Evolutionary conservation across 768 basidiomycete genomes (phyloP), one percentile per base, ranked within the genome.

Genomic region (Phallus indusiatus): DNA sequence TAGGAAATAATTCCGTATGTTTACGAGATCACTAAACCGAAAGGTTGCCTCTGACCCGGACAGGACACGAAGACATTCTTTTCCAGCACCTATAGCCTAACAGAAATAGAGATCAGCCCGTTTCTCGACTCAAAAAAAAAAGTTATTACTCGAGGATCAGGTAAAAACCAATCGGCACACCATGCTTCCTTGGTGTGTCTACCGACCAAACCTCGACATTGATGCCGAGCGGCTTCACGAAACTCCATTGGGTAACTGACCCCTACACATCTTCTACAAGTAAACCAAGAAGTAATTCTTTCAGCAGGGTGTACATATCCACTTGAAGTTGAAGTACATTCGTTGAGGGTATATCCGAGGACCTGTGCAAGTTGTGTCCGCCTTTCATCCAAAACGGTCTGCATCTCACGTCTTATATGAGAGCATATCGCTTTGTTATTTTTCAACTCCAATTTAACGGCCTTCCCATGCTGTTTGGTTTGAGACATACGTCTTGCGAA

Each of bases 261-360:
- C 9, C 67, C 71, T 12, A 73, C 63, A 64, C 88, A 90, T 42
- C 64, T 63, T 56, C 68, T 75, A 66, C 87, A 90, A 24, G 70
- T 67, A 69, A 85, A 88, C 21, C 81, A 70, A 0, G 84, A 82
- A 5, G 79, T 81, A 14, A 83, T 59, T 47, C 85, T 74, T 52
- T 84, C 76, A 17, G 78, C 77, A 0, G 85, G 84, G 65, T 81
- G 81, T 9, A 85, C 10, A 36, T 21, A 37, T 11, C 2, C 57
- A 55, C 42, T 69, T 66, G 16, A 68, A 75, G 54, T 67, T 73
- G 64, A 75, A 79, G 18, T 80, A 72, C 24, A 70, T 71, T 63
- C 73, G 78, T 83, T 83, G 86, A 75, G 67, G 0, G 75, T 68
- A 55, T 74, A 74, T 0, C 84, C 86, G 8, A 88, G 66, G 10